phyloP scores from a whole-genome alignment of 2,329 filamentous ascomycete genomes.

The Fusarium sp. region DNA sequence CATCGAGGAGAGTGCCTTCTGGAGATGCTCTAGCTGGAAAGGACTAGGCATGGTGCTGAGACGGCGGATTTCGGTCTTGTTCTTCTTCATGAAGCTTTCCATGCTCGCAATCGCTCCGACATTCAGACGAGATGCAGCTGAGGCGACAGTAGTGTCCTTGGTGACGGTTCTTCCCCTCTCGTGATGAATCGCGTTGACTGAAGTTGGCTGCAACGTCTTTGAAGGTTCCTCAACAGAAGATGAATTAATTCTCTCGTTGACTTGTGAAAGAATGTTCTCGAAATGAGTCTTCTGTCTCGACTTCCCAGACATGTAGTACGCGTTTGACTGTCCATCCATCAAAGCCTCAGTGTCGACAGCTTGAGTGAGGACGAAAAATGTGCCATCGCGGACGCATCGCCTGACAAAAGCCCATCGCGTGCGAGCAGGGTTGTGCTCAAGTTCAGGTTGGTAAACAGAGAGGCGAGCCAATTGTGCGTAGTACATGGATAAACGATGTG shows the following conservation, averaged over 20 bases:
- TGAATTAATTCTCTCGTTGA: slow-evolving; percentile 22
- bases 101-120: slow-evolving; percentile 19
- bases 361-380: slow-evolving; percentile 62
- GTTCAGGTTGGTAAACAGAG: slow-evolving; percentile 62
- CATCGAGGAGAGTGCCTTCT: not conserved
- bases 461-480: slow-evolving; percentile 63
- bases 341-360: slow-evolving; percentile 36
- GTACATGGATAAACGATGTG: slow-evolving; percentile 63
- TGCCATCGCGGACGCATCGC: slow-evolving; percentile 61
- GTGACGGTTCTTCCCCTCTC: not conserved
- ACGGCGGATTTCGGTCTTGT: slow-evolving; percentile 28
- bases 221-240: not conserved
- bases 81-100: slow-evolving; percentile 34
- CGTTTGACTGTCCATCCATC: slow-evolving; percentile 1
- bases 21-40: slow-evolving; percentile 13
- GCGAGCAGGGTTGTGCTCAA: slow-evolving; percentile 65
- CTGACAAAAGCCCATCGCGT: slow-evolving; percentile 64
- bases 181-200: slow-evolving; percentile 31
- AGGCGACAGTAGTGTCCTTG: not conserved
- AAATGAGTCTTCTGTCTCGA: slow-evolving; percentile 33
- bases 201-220: not conserved
- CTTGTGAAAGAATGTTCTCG: slow-evolving; percentile 33
- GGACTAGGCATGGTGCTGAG: slow-evolving; percentile 26
- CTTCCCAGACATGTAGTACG: slow-evolving; percentile 28
- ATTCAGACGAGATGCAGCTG: slow-evolving; percentile 16